Evolutionary conservation across 2,329 filamentous ascomycete species (phyloP).

Genomic region (Talaromyces sp.): DNA sequence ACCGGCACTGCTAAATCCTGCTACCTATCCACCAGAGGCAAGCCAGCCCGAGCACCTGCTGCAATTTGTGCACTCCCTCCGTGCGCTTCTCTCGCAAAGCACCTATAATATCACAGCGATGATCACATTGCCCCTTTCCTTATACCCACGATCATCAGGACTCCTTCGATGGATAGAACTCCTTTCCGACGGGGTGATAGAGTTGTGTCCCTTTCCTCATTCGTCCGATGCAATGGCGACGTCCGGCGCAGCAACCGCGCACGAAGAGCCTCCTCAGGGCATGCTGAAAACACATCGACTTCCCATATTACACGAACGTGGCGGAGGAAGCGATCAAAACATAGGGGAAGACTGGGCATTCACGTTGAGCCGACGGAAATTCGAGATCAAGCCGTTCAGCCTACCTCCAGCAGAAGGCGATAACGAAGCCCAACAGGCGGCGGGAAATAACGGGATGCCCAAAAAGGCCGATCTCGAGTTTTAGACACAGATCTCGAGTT

Average conservation of each 20-base stretch:
- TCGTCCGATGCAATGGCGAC: conserved; percentile 48
- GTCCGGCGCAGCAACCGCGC: conserved; percentile 50
- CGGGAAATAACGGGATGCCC: conserved; percentile 38
- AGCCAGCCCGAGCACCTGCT: conserved; percentile 69
- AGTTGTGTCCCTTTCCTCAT: conserved; percentile 70
- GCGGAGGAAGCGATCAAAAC: conserved; percentile 67
- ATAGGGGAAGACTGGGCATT: conserved; percentile 86
- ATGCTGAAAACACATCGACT: conserved; percentile 77
- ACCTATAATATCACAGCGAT: conserved; percentile 63
- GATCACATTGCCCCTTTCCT: conserved; percentile 70
- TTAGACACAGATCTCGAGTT: conserved; percentile 67
- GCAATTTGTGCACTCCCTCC: conserved; percentile 73
- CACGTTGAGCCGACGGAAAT: conserved; percentile 73
- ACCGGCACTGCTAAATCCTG: conserved; percentile 82
- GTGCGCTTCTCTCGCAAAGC: conserved; percentile 67
- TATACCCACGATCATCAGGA: conserved; percentile 71
- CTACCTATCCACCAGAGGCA: conserved; percentile 66
- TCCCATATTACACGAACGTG: conserved; percentile 81
- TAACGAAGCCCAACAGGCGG: conserved; percentile 53
- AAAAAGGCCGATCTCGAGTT: conserved; percentile 72
- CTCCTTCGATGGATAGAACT: conserved; percentile 82
- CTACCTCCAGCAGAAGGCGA: conserved; percentile 82
- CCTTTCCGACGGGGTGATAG: conserved; percentile 77
- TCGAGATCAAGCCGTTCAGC: conserved; percentile 83
- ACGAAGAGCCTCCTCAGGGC: conserved; percentile 77